Percentiles rank a stretch among this genome's conserved stretches.
Evolutionary conservation across 2,329 filamentous ascomycete species (phyloP).

Genomic region (Hypoxylon sp.): DNA sequence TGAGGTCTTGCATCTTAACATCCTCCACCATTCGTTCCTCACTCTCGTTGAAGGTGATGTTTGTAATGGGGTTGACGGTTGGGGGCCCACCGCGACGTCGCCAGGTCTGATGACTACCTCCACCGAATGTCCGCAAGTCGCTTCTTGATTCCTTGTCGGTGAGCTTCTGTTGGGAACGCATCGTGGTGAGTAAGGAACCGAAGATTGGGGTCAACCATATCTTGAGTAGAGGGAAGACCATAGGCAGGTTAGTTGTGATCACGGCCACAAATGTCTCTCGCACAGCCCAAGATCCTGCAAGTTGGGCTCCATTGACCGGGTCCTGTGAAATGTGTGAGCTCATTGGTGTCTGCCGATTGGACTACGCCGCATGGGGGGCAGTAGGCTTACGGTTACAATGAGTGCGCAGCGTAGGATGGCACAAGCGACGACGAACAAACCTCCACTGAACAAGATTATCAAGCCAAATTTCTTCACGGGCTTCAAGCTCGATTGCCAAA

Average conservation of each 20-base stretch:
- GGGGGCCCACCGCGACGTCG: conserved; percentile 53
- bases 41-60: conserved; percentile 60
- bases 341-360: conserved; percentile 2
- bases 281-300: conserved; percentile 61
- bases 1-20: conserved; percentile 59
- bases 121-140: conserved; percentile 60
- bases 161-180: conserved; percentile 57
- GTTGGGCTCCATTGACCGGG: conserved; percentile 58
- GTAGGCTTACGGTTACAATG: conserved; percentile 54
- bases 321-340: conserved; percentile 52
- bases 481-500: conserved; percentile 58
- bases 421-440: conserved; percentile 60
- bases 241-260: conserved; percentile 61
- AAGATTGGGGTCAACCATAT: conserved; percentile 56
- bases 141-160: conserved; percentile 57
- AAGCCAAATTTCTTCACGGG: conserved; percentile 57
- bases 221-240: conserved; percentile 64
- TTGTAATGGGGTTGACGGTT: conserved; percentile 56
- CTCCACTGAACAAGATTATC: conserved; percentile 57
- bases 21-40: conserved; percentile 63
- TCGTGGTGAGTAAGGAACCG: conserved; percentile 54
- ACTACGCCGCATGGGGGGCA: conserved; percentile 9
- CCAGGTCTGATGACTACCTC: conserved; percentile 52
- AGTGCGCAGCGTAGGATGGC: conserved; percentile 58
- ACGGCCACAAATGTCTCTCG: conserved; percentile 63